Evolutionary conservation across 2,329 filamentous ascomycete genomes (phyloP), one percentile per base, ranked within the genome.

Genomic region (Monosporascus sp.): DNA sequence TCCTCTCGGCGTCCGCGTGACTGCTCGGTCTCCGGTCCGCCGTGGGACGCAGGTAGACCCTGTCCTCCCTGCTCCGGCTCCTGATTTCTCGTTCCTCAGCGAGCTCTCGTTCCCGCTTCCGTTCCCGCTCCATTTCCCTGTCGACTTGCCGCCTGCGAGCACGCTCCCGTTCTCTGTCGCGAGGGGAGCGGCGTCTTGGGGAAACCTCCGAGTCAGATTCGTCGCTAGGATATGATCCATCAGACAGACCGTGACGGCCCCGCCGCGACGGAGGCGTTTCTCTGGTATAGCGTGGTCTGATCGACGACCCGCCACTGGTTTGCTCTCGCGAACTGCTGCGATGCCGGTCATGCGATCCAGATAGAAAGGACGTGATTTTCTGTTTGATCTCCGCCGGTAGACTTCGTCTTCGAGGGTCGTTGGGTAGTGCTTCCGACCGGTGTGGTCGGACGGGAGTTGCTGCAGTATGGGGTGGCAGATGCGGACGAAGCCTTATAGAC

Each of bases 311-410:
- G 20, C 19, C 19, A 20, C 41, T 20, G 20, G n/a, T 26, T 11
- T 58, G 60, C 31, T 68, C 65, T n/a, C 65, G 63, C 5, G 67
- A 68, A n/a, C 46, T 62, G 19, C 67, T 69, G 9, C 65, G 65
- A 17, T 64, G 63, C 24, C 65, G 60, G 27, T 63, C 60, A 26
- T 58, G 51, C 11, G 65, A 61, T 19, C 62, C 61, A 3, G 56
- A 55, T 6, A 68, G 54, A n/a, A 68, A 55, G 4, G 65, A 63
- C 17, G 54, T 54, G 14, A 68, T 31, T 41, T 61, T 66, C 16
- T 65, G 62, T 44, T 63, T 65, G 44, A 69, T 57, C 45, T 63
- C 63, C 9, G 65, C 57, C 8, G 61, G 63, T 7, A 67, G 44
- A 43, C 65, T 67, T n/a, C 56, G 57, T 38, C 60, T 60, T 37